Evolutionary conservation across 495 filamentous ascomycete genomes (phyloP), one percentile per base, ranked within the genome.

Genomic region (Filosporella fistucella): DNA sequence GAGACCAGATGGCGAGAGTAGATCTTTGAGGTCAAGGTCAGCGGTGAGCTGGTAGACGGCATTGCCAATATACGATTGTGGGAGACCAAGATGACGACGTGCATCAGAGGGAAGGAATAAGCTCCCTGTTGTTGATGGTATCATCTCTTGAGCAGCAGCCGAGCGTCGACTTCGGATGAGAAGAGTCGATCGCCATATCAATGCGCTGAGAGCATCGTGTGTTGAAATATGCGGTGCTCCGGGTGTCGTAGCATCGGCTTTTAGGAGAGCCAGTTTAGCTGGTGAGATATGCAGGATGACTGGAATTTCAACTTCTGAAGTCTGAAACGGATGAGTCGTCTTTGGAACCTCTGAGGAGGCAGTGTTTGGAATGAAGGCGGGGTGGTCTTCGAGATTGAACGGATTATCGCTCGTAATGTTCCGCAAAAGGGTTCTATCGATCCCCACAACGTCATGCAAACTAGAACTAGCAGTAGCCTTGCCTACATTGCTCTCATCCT

Each of bases 401-500:
- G 10, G 20, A n/a, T n/a, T n/a, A n/a, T n/a, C n/a, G n/a, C n/a
- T n/a, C n/a, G n/a, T n/a, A 22, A 8, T 59, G 76, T 83, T n/a
- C 4, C 14, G 6, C 7, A 42, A n/a, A 42, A 63, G 50, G 35
- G 55, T 63, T 38, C 69, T 68, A 53, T 71, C 66, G 0, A 73
- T 51, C 0, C 59, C 57, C 20, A 72, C 60, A 1, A 71, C 45
- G n/a, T n/a, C n/a, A n/a, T n/a, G n/a, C n/a, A n/a, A n/a, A n/a
- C n/a, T n/a, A n/a, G n/a, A n/a, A n/a, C n/a, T n/a, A n/a, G n/a
- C n/a, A 7, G 37, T 52, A 5, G 45, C 23, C 0, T 63, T 57
- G 43, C 71, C 66, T 9, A 55, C 51, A 46, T 69, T 73, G 1
- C 53, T 68, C 5, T 40, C 30, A 2, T 59, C 51, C 18, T 60